Percentiles rank a stretch among this genome's conserved stretches.
These are phyloP conservation scores for Cutaneotrichosporon cavernicola DNA, from an alignment of 1,284 basidiomycete species.

Conservation along the genomic window DNA sequence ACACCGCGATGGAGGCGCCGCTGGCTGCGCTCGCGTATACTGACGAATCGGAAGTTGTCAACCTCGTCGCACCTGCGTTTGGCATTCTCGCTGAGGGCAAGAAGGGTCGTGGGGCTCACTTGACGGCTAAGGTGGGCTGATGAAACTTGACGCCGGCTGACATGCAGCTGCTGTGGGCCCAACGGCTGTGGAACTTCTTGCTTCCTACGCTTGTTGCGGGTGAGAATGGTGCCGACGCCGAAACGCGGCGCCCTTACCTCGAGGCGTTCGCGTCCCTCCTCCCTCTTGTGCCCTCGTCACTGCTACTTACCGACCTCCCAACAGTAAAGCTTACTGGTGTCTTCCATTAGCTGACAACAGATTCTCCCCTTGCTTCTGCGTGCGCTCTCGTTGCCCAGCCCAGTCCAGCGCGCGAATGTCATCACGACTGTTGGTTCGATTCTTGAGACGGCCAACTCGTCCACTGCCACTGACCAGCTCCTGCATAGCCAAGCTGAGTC, in stretches of 20 bases:
- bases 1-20: conserved; percentile 63
- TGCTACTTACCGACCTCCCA: conserved; percentile 67
- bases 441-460: conserved; percentile 61
- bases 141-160: neutral
- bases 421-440: conserved; percentile 75
- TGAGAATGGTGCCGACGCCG: conserved; percentile 45
- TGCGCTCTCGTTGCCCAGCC: conserved; percentile 73
- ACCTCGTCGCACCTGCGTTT: conserved; percentile 66
- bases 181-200: conserved; percentile 74
- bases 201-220: conserved; percentile 73
- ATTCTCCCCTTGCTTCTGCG: conserved; percentile 85
- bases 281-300: conserved; percentile 71
- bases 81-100: conserved; percentile 61
- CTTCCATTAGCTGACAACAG: conserved; percentile 52
- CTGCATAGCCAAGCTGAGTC: conserved; percentile 69
- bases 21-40: conserved; percentile 68
- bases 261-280: conserved; percentile 81
- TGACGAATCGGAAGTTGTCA: conserved; percentile 41
- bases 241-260: conserved; percentile 63
- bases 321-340: conserved; percentile 57
- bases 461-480: conserved; percentile 50
- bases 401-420: conserved; percentile 70
- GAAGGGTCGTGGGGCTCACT: conserved; percentile 62
- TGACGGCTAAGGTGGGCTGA: conserved; percentile 66
- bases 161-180: conserved; percentile 72